Evolutionary conservation across 441 rosid species (phyloP).

Genomic region (Jatropha multifida): DNA sequence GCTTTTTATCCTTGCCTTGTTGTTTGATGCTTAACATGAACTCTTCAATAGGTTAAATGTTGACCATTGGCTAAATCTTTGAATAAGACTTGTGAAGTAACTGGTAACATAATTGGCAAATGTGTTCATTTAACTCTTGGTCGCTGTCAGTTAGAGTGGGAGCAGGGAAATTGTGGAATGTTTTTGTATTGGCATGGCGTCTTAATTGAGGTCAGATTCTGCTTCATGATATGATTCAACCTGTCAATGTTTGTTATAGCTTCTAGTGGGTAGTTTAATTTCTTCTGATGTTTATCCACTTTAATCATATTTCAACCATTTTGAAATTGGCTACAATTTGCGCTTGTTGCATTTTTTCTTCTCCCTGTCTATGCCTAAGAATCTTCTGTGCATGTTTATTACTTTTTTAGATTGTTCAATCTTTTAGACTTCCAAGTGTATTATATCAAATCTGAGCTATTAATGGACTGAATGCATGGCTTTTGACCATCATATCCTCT

Average conservation of each 20-base stretch:
- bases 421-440: background rate
- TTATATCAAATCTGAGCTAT: background rate
- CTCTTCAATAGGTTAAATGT: conserved; percentile 32
- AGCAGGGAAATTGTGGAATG: conserved; percentile 36
- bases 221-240: background rate
- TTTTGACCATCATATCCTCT: background rate
- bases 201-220: conserved; percentile 35
- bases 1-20: background rate
- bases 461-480: background rate
- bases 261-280: background rate
- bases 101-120: conserved; percentile 28
- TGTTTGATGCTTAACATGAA: conserved; percentile 16
- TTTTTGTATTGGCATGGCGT: conserved; percentile 45
- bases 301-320: background rate
- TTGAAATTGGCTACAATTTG: background rate
- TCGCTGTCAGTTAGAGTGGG: conserved; percentile 40
- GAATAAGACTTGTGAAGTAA: conserved; percentile 26
- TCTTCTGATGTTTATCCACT: background rate
- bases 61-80: conserved; percentile 32
- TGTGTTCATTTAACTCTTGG: conserved; percentile 33
- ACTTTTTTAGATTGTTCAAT: background rate
- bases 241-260: background rate
- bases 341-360: conserved; percentile 3
- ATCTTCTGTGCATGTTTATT: background rate
- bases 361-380: background rate